Base-by-base conservation (phyloP, 805 yeast species). In the Saturnispora saitoi region DNA sequence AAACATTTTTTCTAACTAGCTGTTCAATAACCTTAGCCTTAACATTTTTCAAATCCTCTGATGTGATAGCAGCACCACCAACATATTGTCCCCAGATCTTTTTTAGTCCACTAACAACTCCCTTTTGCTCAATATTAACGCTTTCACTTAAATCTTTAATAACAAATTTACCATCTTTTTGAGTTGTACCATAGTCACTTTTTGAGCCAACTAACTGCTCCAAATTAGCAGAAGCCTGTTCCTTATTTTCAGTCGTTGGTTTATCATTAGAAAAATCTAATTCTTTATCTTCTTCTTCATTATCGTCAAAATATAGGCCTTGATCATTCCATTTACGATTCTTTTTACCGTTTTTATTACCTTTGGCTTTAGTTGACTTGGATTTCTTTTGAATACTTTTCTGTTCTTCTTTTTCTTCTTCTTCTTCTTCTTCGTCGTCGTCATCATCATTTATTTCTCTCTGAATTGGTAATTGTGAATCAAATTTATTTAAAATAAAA, bases 1-100 rank as follows among this genome's bases (percentile, higher is more conserved):
- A 93, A 30, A 91, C 93, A 58, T 91, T 91, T 58, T 90, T 91
- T 53, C 83, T 73, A 52, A 93, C 77, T 48, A 91, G 70, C 57
- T 87, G 95, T 50, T 86, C 84, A 48, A 78, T 75, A 66, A 93
- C 75, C 40, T 81, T 78, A 36, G 72, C 72, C 20, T 86, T 68
- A 2, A 87, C 81, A 39, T 80, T 78, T 34, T 74, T 74, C 49
- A 91, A 70, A 59, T 89, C 89, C 12, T 73, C 74, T 30, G 75
- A 73, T 2, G 79, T 72, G 37, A 85, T 73, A 6, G 77, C 79
- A 59, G 81, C 81, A 46, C 88, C 87, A 48, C 93, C 91, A 43
- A 84, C 70, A 45, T 77, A 62, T 15, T 46, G 83, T 82, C 1
- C 80, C 76, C 58, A 83, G 77, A 11, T 26, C 37, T 46, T 39